Evolutionary conservation across 805 yeast species (phyloP).

Genomic region (Priceomyces carsonii): DNA sequence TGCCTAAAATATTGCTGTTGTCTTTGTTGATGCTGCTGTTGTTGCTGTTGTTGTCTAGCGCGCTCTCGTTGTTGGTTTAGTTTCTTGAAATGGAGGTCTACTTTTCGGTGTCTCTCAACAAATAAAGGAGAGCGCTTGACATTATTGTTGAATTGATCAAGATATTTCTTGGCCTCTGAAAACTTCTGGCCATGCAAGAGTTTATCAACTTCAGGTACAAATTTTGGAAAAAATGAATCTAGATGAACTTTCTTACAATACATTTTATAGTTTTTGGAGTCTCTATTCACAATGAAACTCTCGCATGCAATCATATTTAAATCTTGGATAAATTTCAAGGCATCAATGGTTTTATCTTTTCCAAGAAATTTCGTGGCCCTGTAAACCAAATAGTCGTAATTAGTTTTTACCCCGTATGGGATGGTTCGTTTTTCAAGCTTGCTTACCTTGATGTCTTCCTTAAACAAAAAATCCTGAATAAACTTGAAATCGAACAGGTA

Average conservation of each 20-base stretch:
- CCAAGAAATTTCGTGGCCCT: constrained; percentile 31
- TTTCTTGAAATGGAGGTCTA: constrained; percentile 27
- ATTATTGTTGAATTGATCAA: constrained; percentile 34
- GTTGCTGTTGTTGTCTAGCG: constrained; percentile 25
- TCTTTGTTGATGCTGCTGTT: constrained; percentile 34
- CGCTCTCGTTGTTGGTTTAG: constrained; percentile 34
- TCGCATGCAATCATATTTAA: constrained; percentile 44
- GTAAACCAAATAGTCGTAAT: constrained; percentile 43
- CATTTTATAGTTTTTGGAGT: constrained; percentile 20
- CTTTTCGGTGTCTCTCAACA: constrained; percentile 29
- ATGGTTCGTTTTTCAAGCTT: constrained; percentile 24
- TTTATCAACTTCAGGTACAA: constrained; percentile 33
- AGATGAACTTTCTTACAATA: constrained; percentile 26
- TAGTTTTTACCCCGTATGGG: constrained; percentile 38
- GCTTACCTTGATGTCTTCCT: constrained; percentile 26
- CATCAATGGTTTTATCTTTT: constrained; percentile 12
- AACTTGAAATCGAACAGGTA: constrained; percentile 22
- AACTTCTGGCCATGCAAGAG: constrained; percentile 33
- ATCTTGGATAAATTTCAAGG: constrained; percentile 27
- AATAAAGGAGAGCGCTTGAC: constrained; percentile 42
- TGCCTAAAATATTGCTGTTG: constrained; percentile 48
- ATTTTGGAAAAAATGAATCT: constrained; percentile 39
- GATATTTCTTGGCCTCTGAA: constrained; percentile 37
- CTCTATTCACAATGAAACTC: constrained; percentile 27
- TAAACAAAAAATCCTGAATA: constrained; percentile 25